Evolutionary conservation across 148 eudicot species (phyloP), one percentile per base, ranked within the genome.

Genomic region (Camellia japonica): DNA sequence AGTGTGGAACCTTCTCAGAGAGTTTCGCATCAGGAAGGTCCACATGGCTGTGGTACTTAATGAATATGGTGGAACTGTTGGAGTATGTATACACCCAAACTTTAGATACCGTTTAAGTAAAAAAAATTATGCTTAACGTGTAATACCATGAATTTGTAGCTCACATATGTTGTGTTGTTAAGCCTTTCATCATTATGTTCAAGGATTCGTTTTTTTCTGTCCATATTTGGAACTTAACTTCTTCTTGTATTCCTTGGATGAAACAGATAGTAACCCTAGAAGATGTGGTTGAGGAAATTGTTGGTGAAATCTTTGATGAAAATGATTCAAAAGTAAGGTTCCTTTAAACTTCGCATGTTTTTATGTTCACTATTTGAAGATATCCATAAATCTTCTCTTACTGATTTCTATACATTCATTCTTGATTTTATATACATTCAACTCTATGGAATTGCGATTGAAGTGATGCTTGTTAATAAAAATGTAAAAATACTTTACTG

Each of bases 41-140:
- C 99, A 95, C 90, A 93, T 95, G 98, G 99, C 99, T 80, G 91
- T 95, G 86, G 99, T 93, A 85, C 93, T 95, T 43, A 95, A 95
- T 43, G 99, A 95, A 86, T 95, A 95, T 83, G 99, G 99, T 62
- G 99, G 99, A 87, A 95, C 99, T 82, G 87, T 95, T 20, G 99
- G 99, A 84, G 99, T 95, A 93, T 73, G 99, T 87, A 52, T 58
- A 68, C 71, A 74, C 46, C 5, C 15, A 15, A 7, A 68, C 3
- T 23, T 59, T 63, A 66, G 55, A 51, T 73, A 76, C 13, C 51
- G 12, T 75, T 44, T 14, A 14, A 3, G 0, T 13, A 3, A 5
- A 30, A 10, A 5, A 5, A 3, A 55, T 23, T 13, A 23, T 46
- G 47, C 43, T 77, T 18, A 30, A 16, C 54, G 18, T 19, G 54